These are phyloP conservation scores for Microthyrium microscopicum DNA, from an alignment of 2,329 filamentous ascomycete genomes.

Conservation along the genomic window DNA sequence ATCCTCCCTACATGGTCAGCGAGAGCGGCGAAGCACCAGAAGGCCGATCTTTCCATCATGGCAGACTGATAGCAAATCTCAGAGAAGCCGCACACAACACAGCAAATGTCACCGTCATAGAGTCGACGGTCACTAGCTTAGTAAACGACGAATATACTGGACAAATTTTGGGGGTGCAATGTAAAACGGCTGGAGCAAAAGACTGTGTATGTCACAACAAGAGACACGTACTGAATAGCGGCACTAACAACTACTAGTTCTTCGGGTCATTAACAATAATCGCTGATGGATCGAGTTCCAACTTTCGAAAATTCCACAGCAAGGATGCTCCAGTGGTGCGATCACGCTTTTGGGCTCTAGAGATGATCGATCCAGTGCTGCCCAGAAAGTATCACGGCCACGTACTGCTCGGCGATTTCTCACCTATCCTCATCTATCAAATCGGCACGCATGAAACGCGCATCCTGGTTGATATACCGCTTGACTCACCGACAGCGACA, in stretches of 20 bases:
- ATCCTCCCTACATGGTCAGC: slow-evolving; percentile 42
- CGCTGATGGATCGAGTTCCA: slow-evolving; percentile 83
- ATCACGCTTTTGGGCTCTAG: slow-evolving; percentile 85
- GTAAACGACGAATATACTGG: slow-evolving; percentile 51
- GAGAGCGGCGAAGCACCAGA: slow-evolving; percentile 36
- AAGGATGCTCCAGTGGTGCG: slow-evolving; percentile 49
- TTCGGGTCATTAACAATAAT: slow-evolving; percentile 80
- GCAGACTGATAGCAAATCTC: slow-evolving; percentile 73
- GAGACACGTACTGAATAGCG: no score
- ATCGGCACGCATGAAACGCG: slow-evolving; percentile 92
- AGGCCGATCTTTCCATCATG: slow-evolving; percentile 82
- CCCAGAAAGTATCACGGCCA: slow-evolving; percentile 64
- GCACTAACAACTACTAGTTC: slow-evolving; percentile 46
- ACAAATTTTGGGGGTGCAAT: slow-evolving; percentile 71
- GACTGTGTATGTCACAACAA: slow-evolving; percentile 32
- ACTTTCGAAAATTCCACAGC: slow-evolving; percentile 71
- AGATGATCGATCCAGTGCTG: slow-evolving; percentile 74
- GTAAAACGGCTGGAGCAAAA: slow-evolving; percentile 43
- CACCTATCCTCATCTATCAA: slow-evolving; percentile 84
- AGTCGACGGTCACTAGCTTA: slow-evolving; percentile 68
- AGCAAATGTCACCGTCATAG: slow-evolving; percentile 75
- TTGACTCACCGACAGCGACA: slow-evolving; percentile 56
- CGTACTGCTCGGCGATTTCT: slow-evolving; percentile 63
- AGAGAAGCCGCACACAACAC: slow-evolving; percentile 57
- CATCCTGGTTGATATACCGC: slow-evolving; percentile 74